These are phyloP conservation scores for Aspergillus taichungensis DNA, from an alignment of 495 filamentous ascomycete species.

Conservation along the genomic window DNA sequence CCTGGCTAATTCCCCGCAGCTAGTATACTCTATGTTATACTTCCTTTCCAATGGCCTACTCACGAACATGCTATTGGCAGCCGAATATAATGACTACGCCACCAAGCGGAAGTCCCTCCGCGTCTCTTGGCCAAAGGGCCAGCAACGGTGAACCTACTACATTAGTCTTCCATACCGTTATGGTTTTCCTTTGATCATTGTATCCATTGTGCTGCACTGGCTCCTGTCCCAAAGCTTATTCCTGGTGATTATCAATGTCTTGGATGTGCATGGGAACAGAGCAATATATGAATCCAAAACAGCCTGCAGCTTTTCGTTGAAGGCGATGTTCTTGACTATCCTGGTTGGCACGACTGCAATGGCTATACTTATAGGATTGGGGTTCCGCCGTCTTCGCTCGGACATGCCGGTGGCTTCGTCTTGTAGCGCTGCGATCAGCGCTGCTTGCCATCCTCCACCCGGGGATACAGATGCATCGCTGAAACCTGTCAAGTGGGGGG, in stretches of 20 bases:
- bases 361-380: conserved; percentile 5
- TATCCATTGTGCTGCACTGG: conserved; percentile 26
- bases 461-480: too few relatives aligned
- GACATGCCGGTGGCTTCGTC: conserved; percentile 21
- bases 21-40: conserved; percentile 30
- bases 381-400: conserved; percentile 8
- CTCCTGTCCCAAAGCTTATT: conserved; percentile 32
- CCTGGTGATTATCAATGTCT: conserved; percentile 1
- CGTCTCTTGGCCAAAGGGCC: conserved; percentile 23
- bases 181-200: conserved; percentile 19
- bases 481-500: too few relatives aligned
- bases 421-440: conserved; percentile 23
- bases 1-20: conserved; percentile 31
- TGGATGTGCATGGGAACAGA: background rate
- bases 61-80: conserved; percentile 23
- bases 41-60: conserved; percentile 24
- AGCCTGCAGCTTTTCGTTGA: conserved; percentile 17
- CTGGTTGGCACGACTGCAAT: conserved; percentile 10
- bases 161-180: conserved; percentile 33
- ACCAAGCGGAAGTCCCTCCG: conserved; percentile 25
- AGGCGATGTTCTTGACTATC: conserved; percentile 15
- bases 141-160: conserved; percentile 30
- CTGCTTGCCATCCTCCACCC: conserved; percentile 13
- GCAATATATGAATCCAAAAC: background rate
- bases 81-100: conserved; percentile 18